These are phyloP conservation scores for Turnera subulata DNA, from an alignment of 345 rosid genomes.

Conservation along the genomic window DNA sequence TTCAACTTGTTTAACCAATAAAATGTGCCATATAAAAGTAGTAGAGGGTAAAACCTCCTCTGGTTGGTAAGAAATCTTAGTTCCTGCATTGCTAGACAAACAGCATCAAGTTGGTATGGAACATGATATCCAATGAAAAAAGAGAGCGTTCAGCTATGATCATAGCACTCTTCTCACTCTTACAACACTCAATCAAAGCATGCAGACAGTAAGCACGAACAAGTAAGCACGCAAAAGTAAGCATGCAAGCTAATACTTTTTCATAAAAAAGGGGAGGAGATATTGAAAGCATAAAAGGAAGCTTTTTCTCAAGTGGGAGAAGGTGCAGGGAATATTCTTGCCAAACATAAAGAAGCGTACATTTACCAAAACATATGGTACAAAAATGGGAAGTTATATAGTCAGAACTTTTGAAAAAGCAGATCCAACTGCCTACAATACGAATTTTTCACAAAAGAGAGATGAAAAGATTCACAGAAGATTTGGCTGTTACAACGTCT, in stretches of 20 bases:
- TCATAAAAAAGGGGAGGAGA: background rate
- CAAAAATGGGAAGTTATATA: constrained; percentile 3
- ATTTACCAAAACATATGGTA: constrained; percentile 2
- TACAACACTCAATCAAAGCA: too few species aligned
- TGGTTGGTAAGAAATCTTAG: too few species aligned
- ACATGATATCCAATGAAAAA: too few species aligned
- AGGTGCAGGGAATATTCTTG: background rate
- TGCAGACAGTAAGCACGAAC: background rate
- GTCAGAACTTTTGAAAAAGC: constrained; percentile 7
- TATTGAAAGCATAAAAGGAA: background rate
- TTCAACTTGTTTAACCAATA: too few species aligned
- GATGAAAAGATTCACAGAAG: constrained; percentile 1
- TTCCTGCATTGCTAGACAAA: too few species aligned
- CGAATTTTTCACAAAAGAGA: constrained; percentile 5
- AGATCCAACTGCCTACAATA: constrained; percentile 5
- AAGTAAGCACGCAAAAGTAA: background rate
- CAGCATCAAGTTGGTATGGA: too few species aligned
- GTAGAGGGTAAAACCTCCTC: too few species aligned
- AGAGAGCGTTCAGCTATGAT: too few species aligned
- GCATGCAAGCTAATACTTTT: background rate
- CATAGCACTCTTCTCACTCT: too few species aligned
- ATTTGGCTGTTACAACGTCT: constrained; percentile 12
- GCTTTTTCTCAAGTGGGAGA: background rate
- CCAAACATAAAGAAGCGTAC: background rate
- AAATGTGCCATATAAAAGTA: too few species aligned